Conservation (phyloP, 768 basidiomycete species). For the Termitomyces sp. region DNA sequence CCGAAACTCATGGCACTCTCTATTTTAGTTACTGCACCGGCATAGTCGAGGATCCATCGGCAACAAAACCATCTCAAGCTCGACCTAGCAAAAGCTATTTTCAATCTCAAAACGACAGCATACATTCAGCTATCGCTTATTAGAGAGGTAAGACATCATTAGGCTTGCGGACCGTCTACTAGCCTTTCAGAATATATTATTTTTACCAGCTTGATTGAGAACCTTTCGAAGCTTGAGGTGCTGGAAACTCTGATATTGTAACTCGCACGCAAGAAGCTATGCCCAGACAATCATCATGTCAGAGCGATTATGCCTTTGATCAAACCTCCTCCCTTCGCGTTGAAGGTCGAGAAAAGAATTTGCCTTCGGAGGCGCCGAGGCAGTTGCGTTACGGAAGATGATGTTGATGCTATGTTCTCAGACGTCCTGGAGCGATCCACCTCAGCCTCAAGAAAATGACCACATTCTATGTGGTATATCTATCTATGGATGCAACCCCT, state of each 20-base stretch:
- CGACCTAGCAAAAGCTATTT: background rate
- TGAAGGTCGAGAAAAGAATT: background rate
- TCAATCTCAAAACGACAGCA: conserved; percentile 1
- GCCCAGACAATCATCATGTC: background rate
- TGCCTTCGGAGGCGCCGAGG: conserved; percentile 5
- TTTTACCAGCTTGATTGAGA: background rate
- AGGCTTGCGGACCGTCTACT: background rate
- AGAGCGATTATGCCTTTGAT: conserved; percentile 5
- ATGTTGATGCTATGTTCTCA: background rate
- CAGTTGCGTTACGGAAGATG: background rate
- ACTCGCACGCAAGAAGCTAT: background rate
- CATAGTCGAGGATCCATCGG: conserved; percentile 8
- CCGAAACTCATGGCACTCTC: conserved; percentile 7
- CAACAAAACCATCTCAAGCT: background rate
- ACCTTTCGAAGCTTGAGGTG: conserved; percentile 3
- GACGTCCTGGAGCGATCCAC: background rate
- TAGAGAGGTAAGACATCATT: background rate
- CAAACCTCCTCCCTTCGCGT: conserved; percentile 6
- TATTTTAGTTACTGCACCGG: conserved; percentile 8
- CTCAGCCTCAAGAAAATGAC: background rate
- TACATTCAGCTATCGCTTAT: background rate
- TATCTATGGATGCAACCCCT: background rate
- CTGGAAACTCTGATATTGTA: conserved; percentile 6
- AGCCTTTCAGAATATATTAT: conserved; percentile 1
- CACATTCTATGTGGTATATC: background rate